phyloP scores from a whole-genome alignment of 139 green algal species.

The Coelastrella sp. region DNA sequence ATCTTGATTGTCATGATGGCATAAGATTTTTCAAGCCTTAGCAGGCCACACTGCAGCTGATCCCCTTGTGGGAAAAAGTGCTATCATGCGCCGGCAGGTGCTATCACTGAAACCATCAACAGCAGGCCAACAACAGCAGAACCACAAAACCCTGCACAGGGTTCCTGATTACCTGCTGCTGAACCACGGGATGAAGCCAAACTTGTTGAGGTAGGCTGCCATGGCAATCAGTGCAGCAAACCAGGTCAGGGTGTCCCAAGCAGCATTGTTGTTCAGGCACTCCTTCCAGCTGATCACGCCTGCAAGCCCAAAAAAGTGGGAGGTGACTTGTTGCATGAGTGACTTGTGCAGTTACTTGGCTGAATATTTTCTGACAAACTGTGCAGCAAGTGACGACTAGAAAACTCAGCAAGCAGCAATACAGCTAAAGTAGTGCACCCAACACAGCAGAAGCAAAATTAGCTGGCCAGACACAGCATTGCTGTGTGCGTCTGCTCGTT shows the following conservation, averaged over 20 bases:
- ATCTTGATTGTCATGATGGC: no score
- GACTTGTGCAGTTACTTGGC: background rate
- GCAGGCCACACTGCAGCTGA: no score
- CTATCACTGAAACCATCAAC: no score
- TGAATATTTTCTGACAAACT: background rate
- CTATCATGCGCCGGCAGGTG: no score
- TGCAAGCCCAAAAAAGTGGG: background rate
- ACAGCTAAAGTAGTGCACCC: background rate
- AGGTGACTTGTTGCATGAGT: background rate
- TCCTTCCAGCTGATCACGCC: conserved; percentile 84
- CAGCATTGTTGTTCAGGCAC: conserved; percentile 85
- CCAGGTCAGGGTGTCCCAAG: conserved; percentile 99
- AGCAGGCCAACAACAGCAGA: no score
- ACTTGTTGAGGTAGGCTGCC: conserved; percentile 97
- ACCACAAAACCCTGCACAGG: background rate
- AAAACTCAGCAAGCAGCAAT: background rate
- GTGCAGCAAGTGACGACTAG: background rate
- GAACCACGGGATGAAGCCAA: conserved; percentile 48
- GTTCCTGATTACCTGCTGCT: background rate
- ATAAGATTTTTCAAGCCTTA: no score
- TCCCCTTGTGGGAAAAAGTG: no score
- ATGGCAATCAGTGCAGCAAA: conserved; percentile 99
- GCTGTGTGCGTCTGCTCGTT: no score
- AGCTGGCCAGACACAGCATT: no score
- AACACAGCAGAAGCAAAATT: no score